Percentiles rank a stretch among this genome's conserved stretches.
Conservation (phyloP, 352 stramenopile species). For the Hyaloperonospora brassicae region DNA sequence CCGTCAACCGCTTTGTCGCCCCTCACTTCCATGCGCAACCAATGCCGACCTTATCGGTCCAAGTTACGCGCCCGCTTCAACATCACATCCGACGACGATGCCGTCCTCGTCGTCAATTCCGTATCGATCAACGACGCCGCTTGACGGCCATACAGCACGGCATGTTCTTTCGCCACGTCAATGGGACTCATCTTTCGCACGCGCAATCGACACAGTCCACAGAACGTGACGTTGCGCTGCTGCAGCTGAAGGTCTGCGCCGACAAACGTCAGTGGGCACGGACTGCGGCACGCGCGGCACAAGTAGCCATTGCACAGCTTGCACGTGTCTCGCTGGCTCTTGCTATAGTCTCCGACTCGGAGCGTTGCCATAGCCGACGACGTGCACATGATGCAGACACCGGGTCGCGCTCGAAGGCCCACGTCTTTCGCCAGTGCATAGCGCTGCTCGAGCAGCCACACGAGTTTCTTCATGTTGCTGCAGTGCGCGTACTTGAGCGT, state of each 20-base stretch:
- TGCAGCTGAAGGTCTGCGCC: conserved; percentile 20
- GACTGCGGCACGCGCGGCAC: conserved; percentile 33
- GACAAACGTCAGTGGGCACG: conserved; percentile 27
- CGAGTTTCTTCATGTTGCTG: conserved; percentile 34
- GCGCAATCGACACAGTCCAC: conserved; percentile 22
- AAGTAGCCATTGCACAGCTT: conserved; percentile 31
- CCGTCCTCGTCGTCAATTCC: too few species aligned
- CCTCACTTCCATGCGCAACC: too few species aligned
- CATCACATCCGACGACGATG: too few species aligned
- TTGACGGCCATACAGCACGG: conserved; percentile 1
- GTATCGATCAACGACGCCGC: not conserved
- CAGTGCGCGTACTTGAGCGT: conserved; percentile 32
- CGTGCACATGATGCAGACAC: conserved; percentile 26
- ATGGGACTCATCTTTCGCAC: conserved; percentile 21
- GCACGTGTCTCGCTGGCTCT: conserved; percentile 21
- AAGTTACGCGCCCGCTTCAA: too few species aligned
- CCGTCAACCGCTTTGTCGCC: too few species aligned
- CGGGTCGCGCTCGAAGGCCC: conserved; percentile 6
- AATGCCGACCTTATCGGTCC: too few species aligned
- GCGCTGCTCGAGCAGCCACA: conserved; percentile 21
- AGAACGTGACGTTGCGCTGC: conserved; percentile 28
- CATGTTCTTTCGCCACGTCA: conserved; percentile 19
- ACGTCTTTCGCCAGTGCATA: conserved; percentile 21
- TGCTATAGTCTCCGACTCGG: conserved; percentile 16
- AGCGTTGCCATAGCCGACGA: conserved; percentile 14